A percentile compares a stretch with the other conserved stretches of the same genome.
phyloP scores from a whole-genome alignment of 495 filamentous ascomycete species.

The Echria macrotheca region DNA sequence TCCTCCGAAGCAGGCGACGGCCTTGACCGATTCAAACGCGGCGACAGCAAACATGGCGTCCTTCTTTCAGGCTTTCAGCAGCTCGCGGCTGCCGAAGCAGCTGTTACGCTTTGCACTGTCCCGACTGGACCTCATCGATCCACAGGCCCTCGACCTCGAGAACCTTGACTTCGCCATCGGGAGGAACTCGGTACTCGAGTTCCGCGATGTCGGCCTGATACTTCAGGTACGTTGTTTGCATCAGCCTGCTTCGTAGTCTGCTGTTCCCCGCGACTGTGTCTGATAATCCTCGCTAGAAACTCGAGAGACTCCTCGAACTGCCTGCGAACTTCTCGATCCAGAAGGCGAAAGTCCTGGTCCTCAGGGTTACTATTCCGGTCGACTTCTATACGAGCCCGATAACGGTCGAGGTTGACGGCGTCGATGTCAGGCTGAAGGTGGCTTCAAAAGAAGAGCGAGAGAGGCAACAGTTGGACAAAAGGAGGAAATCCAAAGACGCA shows the following conservation, averaged over 20 bases:
- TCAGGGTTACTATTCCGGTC: constrained; percentile 73
- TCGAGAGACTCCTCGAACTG: constrained; percentile 65
- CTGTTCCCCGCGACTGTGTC: constrained; percentile 1
- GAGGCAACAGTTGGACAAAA: constrained; percentile 27
- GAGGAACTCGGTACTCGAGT: constrained; percentile 68
- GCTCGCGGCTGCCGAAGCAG: constrained; percentile 70
- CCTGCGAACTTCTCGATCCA: constrained; percentile 61
- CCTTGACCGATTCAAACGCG: too few relatives aligned
- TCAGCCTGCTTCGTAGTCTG: not conserved
- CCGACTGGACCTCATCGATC: constrained; percentile 74
- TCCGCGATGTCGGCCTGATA: constrained; percentile 73
- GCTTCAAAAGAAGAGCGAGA: constrained; percentile 30
- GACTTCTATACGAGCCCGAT: constrained; percentile 78
- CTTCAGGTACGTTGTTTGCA: constrained; percentile 51
- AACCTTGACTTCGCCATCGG: constrained; percentile 74
- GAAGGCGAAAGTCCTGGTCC: constrained; percentile 61
- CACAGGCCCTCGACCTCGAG: constrained; percentile 70
- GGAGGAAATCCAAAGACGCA: constrained; percentile 15
- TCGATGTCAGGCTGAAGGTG: constrained; percentile 59
- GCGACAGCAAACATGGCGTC: constrained; percentile 40
- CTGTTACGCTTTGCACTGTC: constrained; percentile 76
- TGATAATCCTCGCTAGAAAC: too few relatives aligned
- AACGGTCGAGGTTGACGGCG: constrained; percentile 67
- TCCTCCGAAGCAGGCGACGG: too few relatives aligned
- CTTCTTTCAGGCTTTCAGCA: constrained; percentile 60